These are phyloP conservation scores for Gentiana straminea DNA, from an alignment of 257 asterid genomes.

Conservation along the genomic window DNA sequence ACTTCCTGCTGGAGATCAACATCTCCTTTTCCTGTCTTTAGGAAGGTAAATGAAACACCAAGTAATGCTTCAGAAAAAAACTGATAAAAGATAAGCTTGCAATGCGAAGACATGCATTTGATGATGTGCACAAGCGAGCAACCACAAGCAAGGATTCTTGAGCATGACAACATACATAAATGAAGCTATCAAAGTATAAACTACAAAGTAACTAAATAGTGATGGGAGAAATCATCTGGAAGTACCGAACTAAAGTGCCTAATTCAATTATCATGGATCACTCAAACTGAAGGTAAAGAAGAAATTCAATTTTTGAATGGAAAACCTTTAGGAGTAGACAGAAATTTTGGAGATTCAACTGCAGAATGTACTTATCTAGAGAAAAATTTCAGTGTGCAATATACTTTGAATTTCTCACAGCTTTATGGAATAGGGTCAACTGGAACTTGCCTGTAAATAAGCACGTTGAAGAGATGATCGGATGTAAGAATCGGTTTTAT, in stretches of 20 bases:
- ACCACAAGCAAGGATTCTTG: background rate
- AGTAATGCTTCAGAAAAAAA: conserved; percentile 20
- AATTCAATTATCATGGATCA: background rate
- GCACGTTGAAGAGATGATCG: conserved; percentile 62
- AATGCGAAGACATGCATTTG: background rate
- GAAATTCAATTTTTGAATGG: background rate
- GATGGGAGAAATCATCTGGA: no score
- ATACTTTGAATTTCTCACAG: background rate
- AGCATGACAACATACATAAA: background rate
- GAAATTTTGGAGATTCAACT: background rate
- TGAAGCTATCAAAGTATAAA: background rate
- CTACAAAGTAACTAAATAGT: no score
- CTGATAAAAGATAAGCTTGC: background rate
- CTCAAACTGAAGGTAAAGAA: background rate
- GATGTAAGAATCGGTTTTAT: conserved; percentile 56
- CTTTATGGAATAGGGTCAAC: background rate
- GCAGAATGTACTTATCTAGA: no score
- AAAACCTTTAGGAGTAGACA: background rate
- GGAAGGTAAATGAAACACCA: conserved; percentile 32
- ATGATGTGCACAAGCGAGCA: background rate
- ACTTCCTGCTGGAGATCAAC: conserved; percentile 51
- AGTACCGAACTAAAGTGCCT: no score
- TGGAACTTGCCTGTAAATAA: conserved; percentile 71
- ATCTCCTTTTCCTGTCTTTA: conserved; percentile 89
- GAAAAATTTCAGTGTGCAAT: background rate